Conservation (phyloP, 176 grass and related monocot species). For the Bothriochloa decipiens region DNA sequence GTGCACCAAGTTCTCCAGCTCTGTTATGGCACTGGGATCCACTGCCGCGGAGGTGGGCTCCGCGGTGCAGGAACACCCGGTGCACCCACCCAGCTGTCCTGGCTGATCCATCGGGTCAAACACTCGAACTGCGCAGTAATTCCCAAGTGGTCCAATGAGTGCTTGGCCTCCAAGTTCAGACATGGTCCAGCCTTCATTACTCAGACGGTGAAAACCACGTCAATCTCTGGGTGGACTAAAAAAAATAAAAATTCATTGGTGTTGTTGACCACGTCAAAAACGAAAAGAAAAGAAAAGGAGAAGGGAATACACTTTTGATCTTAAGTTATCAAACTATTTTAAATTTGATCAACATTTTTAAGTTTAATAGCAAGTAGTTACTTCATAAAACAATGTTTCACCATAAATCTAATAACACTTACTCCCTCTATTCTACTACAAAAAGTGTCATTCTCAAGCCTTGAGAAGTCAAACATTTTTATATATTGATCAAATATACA, state of each 20-base stretch:
- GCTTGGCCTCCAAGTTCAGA: not conserved
- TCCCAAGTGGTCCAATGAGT: not conserved
- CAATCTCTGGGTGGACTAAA: not conserved
- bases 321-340: too few species aligned
- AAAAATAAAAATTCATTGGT: not conserved
- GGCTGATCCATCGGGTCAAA: not conserved
- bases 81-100: not conserved
- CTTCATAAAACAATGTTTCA: too few species aligned
- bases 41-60: not conserved
- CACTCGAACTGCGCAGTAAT: not conserved
- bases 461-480: too few species aligned
- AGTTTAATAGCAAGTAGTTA: too few species aligned
- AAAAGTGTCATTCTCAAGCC: too few species aligned
- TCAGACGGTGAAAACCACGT: not conserved
- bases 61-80: constrained; percentile 1
- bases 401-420: too few species aligned
- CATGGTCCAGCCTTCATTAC: not conserved
- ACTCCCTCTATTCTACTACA: too few species aligned
- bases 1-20: not conserved
- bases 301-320: too few species aligned
- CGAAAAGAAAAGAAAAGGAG: too few species aligned
- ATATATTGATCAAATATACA: too few species aligned
- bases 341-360: too few species aligned
- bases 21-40: not conserved
- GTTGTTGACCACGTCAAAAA: too few species aligned